phyloP scores from a whole-genome alignment of 176 grass and related monocot species.

The Aegilops longissima region DNA sequence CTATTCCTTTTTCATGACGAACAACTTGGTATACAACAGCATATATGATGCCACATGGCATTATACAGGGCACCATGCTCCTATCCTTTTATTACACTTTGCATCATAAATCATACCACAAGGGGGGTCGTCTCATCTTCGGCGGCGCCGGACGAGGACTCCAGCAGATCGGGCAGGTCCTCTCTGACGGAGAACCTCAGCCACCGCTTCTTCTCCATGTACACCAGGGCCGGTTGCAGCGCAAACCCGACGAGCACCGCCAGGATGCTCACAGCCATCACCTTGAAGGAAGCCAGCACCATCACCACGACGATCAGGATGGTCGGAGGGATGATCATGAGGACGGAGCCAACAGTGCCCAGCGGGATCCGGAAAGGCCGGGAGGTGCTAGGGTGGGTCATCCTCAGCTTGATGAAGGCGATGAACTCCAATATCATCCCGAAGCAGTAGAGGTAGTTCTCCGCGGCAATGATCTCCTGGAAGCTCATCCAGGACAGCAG shows the following conservation, averaged over 20 bases:
- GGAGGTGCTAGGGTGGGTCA: slow-evolving; percentile 43
- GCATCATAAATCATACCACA: slow-evolving; percentile 13
- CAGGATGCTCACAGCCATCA: slow-evolving; percentile 44
- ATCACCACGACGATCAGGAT: slow-evolving; percentile 68
- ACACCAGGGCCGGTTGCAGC: slow-evolving; percentile 63
- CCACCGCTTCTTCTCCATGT: slow-evolving; percentile 45
- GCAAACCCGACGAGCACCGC: slow-evolving; percentile 56
- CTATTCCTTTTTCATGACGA: slow-evolving; percentile 8
- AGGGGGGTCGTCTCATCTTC: slow-evolving; percentile 20
- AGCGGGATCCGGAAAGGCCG: slow-evolving; percentile 74
- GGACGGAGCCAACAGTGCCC: slow-evolving; percentile 52
- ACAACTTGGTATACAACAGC: not conserved
- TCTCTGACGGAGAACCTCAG: slow-evolving; percentile 54
- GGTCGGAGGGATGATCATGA: slow-evolving; percentile 73
- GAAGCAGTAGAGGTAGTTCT: slow-evolving; percentile 89
- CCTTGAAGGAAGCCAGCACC: slow-evolving; percentile 54
- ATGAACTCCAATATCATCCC: slow-evolving; percentile 98
- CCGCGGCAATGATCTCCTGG: slow-evolving; percentile 80
- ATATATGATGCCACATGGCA: not conserved
- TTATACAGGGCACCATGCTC: not conserved
- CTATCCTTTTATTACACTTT: not conserved
- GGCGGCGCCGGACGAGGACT: not conserved
- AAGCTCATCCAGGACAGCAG: slow-evolving; percentile 72
- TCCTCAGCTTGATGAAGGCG: slow-evolving; percentile 73
- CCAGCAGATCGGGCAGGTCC: slow-evolving; percentile 56